Conservation (phyloP, 192 early-diverging fungal species). For the Helicostylum pulchrum region DNA sequence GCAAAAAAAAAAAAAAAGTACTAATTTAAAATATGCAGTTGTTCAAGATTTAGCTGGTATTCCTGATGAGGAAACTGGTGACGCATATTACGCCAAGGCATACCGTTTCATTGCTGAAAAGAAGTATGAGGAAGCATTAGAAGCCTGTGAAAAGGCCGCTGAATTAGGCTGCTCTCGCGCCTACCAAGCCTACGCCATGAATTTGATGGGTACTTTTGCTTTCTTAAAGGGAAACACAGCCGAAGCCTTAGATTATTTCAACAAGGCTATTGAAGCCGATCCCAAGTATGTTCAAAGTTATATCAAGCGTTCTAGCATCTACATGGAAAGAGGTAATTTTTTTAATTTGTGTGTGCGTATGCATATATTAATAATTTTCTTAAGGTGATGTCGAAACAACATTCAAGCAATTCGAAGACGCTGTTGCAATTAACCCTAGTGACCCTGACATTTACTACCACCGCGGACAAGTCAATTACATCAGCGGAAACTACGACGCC, state of each 20-base stretch:
- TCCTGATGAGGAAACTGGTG: conserved; percentile 37
- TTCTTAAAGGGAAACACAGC: conserved; percentile 85
- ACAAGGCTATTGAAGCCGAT: conserved; percentile 77
- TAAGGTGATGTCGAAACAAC: conserved; percentile 57
- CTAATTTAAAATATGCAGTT: background rate
- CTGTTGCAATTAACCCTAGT: conserved; percentile 59
- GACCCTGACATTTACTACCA: conserved; percentile 94
- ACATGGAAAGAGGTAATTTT: conserved; percentile 76
- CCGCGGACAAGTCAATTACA: conserved; percentile 68
- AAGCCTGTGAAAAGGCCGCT: conserved; percentile 63
- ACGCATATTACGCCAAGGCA: conserved; percentile 55
- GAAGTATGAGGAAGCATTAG: conserved; percentile 60
- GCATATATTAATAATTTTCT: background rate
- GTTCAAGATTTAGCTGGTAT: conserved; percentile 16
- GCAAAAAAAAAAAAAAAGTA: background rate
- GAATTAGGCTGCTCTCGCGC: conserved; percentile 46
- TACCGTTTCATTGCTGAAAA: conserved; percentile 45
- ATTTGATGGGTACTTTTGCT: conserved; percentile 83
- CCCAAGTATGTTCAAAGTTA: conserved; percentile 78
- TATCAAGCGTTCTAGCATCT: conserved; percentile 88
- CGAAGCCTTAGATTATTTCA: conserved; percentile 68
- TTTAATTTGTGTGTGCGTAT: background rate
- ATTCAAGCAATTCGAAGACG: conserved; percentile 67
- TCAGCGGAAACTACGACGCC: conserved; percentile 74
- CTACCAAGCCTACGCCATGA: conserved; percentile 68